Conservation (phyloP, 805 yeast genomes). For the Kregervanrija pseudodelftensis region DNA sequence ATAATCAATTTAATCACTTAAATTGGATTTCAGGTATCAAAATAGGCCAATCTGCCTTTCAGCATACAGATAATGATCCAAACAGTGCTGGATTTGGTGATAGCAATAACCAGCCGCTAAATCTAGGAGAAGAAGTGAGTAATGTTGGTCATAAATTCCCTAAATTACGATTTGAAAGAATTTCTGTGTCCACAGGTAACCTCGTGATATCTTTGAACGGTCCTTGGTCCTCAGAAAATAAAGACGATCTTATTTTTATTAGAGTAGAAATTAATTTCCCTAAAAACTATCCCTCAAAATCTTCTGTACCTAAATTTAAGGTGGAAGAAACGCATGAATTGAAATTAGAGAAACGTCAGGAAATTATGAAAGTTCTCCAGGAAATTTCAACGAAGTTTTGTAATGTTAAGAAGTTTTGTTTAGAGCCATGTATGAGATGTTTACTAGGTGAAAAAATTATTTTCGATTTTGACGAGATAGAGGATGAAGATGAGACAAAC, state of each 20-base stretch:
- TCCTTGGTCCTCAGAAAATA: conserved; percentile 50
- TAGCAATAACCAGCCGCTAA: conserved; percentile 36
- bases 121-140: conserved; percentile 88
- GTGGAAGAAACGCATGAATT: conserved; percentile 79
- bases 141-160: conserved; percentile 85
- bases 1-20: conserved; percentile 51
- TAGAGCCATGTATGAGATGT: conserved; percentile 72
- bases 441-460: conserved; percentile 75
- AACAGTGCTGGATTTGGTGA: conserved; percentile 31
- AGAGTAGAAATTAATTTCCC: conserved; percentile 71
- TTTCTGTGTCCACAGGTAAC: conserved; percentile 81
- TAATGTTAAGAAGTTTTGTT: conserved; percentile 53
- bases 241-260: conserved; percentile 50
- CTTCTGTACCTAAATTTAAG: conserved; percentile 41
- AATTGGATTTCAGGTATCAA: conserved; percentile 93
- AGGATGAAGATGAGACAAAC: conserved; percentile 16
- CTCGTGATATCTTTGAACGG: conserved; percentile 75
- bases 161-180: conserved; percentile 75
- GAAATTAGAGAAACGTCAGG: conserved; percentile 38
- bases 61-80: conserved; percentile 26
- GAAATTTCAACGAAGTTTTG: conserved; percentile 54
- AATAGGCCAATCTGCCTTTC: conserved; percentile 48
- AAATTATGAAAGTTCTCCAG: conserved; percentile 43
- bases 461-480: conserved; percentile 28
- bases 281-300: conserved; percentile 55